Evolutionary conservation across 1,139 yeast genomes (phyloP), one percentile per base, ranked within the genome.

Genomic region (Zygosaccharomyces sapae): DNA sequence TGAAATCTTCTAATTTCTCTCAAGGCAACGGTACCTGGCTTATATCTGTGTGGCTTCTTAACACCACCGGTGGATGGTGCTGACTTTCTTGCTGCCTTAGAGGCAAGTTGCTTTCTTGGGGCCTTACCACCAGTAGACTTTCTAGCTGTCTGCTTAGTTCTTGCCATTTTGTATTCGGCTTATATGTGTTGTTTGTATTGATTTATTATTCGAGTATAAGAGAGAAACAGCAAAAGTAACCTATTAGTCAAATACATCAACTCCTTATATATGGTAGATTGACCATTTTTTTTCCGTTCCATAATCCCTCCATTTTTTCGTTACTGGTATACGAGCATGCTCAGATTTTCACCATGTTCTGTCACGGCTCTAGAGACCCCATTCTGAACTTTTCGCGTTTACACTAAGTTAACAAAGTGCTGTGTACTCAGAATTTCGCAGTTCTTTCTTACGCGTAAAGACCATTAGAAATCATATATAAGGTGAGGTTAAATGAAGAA

Each of bases 1-100:
- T 90, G 97, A 83, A 90, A 90, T 80, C 97, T 88, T 85, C 97
- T 88, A 70, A 90, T 90, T 80, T 90, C 97, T 86, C 97, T 90
- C 72, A 90, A 86, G 67, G 97, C 97, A 69, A 90, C 97, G 70
- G 97, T 90, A 89, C 97, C 97, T 74, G 97, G 97, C 92, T 89
- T 90, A 80, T 89, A 90, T 86, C 97, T 88, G 88, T 90, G 97
- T 63, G 97, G 97, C 81, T 90, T 90, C 90, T 90, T 90, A 72
- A 90, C 97, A 83, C 97, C 97, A 73, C 97, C 97, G 59, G 96
- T 83, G 58, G 96, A 79, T 78, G 95, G 92, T 53, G 97, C 97
- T 50, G 97, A 89, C 77, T 90, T 90, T 83, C 97, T 86, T 65
- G 97, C 97, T 66, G 96, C 97, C 86, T 90, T 90, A 63, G 97